Conservation (phyloP, 2,329 filamentous ascomycete species). For the Stachybotrys elegans region DNA sequence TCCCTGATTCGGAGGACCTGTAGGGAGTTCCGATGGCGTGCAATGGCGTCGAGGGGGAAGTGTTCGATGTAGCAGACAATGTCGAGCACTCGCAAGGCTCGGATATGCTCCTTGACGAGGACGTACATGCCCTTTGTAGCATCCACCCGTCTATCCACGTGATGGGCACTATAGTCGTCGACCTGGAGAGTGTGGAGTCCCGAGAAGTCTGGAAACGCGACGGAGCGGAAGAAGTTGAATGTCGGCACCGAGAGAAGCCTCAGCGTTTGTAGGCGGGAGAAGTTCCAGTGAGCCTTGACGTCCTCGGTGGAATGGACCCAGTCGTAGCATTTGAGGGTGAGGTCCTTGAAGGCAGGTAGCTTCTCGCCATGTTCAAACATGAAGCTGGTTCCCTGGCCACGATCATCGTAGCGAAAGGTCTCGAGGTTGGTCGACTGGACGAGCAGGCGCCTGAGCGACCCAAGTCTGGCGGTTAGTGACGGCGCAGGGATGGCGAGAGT, state of each 20-base stretch:
- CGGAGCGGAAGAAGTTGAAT: slow-evolving; percentile 37
- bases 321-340: slow-evolving; percentile 42
- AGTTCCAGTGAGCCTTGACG: slow-evolving; percentile 39
- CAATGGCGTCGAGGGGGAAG: slow-evolving; percentile 35
- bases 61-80: slow-evolving; percentile 35
- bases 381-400: slow-evolving; percentile 41
- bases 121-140: slow-evolving; percentile 32
- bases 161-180: slow-evolving; percentile 41
- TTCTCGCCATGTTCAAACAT: slow-evolving; percentile 32
- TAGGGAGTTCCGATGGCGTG: slow-evolving; percentile 32
- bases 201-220: slow-evolving; percentile 30
- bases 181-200: slow-evolving; percentile 31
- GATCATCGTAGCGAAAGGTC: slow-evolving; percentile 37
- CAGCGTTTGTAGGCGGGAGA: slow-evolving; percentile 35
- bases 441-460: slow-evolving; percentile 37
- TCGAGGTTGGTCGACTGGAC: slow-evolving; percentile 27
- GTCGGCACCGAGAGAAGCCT: slow-evolving; percentile 38
- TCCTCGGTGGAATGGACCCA: slow-evolving; percentile 37
- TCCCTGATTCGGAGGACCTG: slow-evolving; percentile 36
- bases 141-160: slow-evolving; percentile 29
- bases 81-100: slow-evolving; percentile 29
- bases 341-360: slow-evolving; percentile 35
- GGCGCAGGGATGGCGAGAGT: slow-evolving; percentile 33
- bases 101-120: slow-evolving; percentile 32
- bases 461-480: slow-evolving; percentile 34